These are phyloP conservation scores for bread wheat (Triticum aestivum) DNA, from an alignment of 176 grass and related monocot species.

Conservation along the genomic window DNA sequence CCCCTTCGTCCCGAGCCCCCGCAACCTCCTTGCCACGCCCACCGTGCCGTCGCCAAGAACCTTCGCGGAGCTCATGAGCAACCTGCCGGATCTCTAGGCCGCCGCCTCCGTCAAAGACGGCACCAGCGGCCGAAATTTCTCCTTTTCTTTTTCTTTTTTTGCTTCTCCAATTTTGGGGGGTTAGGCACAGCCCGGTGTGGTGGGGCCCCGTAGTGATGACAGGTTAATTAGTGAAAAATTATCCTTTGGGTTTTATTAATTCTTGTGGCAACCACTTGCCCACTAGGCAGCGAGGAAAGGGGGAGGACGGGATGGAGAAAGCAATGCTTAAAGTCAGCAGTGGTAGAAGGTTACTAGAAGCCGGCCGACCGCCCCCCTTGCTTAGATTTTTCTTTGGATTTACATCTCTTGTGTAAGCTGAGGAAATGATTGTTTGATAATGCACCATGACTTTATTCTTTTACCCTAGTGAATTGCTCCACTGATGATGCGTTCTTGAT, in stretches of 20 bases:
- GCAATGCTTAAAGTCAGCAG: neutral
- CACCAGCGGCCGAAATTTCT: neutral
- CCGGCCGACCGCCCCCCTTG: constrained; percentile 20
- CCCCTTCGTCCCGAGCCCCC: constrained; percentile 60
- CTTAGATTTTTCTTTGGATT: constrained; percentile 26
- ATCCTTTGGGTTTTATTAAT: neutral
- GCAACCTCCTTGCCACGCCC: constrained; percentile 60
- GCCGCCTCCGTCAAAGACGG: constrained; percentile 17
- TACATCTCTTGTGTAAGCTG: constrained; percentile 35
- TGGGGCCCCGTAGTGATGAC: constrained; percentile 20
- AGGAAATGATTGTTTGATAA: constrained; percentile 35
- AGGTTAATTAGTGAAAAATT: constrained; percentile 15
- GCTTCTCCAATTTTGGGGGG: neutral
- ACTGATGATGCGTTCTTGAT: constrained; percentile 3
- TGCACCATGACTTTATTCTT: constrained; percentile 47
- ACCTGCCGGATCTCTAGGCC: constrained; percentile 41
- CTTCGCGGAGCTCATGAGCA: constrained; percentile 42
- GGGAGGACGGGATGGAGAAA: neutral
- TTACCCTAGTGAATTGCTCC: neutral
- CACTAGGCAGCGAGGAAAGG: neutral
- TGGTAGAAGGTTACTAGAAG: constrained; percentile 1
- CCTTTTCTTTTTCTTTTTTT: neutral
- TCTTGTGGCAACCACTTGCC: constrained; percentile 4
- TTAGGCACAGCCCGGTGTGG: neutral
- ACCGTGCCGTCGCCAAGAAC: constrained; percentile 64